These are phyloP conservation scores for Trametes punicea DNA, from an alignment of 768 basidiomycete species.

Conservation along the genomic window DNA sequence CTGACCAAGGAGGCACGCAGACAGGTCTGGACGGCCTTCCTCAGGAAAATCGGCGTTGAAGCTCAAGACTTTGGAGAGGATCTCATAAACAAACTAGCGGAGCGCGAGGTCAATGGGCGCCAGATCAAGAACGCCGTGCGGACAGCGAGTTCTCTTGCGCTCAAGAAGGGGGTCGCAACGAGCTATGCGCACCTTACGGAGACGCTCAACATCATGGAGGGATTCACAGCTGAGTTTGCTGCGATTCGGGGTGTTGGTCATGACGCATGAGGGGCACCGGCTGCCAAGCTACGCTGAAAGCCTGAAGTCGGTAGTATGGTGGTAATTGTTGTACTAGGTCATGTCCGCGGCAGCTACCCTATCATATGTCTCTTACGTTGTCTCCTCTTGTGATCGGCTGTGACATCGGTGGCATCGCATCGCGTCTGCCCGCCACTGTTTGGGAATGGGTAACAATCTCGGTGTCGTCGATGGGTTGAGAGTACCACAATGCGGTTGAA, in stretches of 20 bases:
- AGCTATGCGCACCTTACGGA: constrained; percentile 48
- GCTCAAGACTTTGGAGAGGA: constrained; percentile 34
- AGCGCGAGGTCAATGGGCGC: constrained; percentile 53
- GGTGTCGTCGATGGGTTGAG: too few relatives aligned
- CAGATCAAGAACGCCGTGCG: constrained; percentile 69
- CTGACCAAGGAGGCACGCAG: constrained; percentile 24
- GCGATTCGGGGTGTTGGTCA: constrained; percentile 9
- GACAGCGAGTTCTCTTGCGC: constrained; percentile 58
- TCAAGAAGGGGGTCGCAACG: constrained; percentile 44
- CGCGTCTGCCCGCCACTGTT: too few relatives aligned
- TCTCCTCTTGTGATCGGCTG: too few relatives aligned
- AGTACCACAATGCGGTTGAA: too few relatives aligned
- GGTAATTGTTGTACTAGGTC: too few relatives aligned
- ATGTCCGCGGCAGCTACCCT: too few relatives aligned
- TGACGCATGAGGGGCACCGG: too few relatives aligned
- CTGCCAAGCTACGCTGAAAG: too few relatives aligned
- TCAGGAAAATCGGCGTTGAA: constrained; percentile 20
- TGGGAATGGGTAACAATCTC: too few relatives aligned
- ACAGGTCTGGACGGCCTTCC: constrained; percentile 30
- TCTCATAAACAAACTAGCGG: constrained; percentile 44
- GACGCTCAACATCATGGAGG: constrained; percentile 61
- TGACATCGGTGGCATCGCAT: too few relatives aligned
- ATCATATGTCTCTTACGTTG: too few relatives aligned
- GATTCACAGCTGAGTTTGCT: constrained; percentile 28
- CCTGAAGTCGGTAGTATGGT: too few relatives aligned